phyloP scores from a whole-genome alignment of 2,329 filamentous ascomycete genomes.

The Chrysosporium queenslandicum region DNA sequence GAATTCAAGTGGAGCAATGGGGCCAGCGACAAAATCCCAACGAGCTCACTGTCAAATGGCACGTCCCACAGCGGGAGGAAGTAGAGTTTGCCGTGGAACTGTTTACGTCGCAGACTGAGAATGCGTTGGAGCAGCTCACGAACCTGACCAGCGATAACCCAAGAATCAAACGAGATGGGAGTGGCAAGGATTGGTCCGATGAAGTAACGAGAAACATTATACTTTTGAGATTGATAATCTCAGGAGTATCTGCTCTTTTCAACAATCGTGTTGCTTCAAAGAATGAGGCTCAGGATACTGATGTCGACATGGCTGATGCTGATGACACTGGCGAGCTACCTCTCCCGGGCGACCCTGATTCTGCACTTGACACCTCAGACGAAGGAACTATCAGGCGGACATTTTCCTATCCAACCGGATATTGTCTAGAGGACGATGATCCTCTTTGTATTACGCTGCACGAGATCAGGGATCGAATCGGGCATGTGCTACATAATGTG shows the following conservation, averaged over 20 bases:
- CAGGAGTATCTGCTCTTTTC: slow-evolving; percentile 81
- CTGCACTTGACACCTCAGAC: slow-evolving; percentile 48
- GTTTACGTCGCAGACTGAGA: slow-evolving; percentile 72
- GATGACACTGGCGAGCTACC: slow-evolving; percentile 24
- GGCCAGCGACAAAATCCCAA: slow-evolving; percentile 63
- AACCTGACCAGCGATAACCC: slow-evolving; percentile 72
- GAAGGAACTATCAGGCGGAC: slow-evolving; percentile 61
- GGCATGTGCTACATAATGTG: slow-evolving; percentile 68
- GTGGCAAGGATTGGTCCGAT: slow-evolving; percentile 98
- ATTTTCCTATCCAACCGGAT: slow-evolving; percentile 82
- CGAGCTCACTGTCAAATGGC: slow-evolving; percentile 80
- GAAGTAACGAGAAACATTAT: slow-evolving; percentile 86
- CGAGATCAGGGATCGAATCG: slow-evolving; percentile 66
- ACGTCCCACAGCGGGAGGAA: slow-evolving; percentile 69
- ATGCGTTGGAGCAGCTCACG: slow-evolving; percentile 63
- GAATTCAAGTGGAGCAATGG: slow-evolving; percentile 73
- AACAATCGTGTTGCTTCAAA: slow-evolving; percentile 63
- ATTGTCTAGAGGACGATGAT: slow-evolving; percentile 57
- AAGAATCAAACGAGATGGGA: slow-evolving; percentile 78
- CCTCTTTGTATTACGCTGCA: slow-evolving; percentile 67
- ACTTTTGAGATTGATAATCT: slow-evolving; percentile 76
- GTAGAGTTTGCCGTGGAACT: slow-evolving; percentile 81
- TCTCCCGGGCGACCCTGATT: slow-evolving; percentile 36
- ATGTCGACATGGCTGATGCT: slow-evolving; percentile 40
- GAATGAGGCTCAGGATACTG: slow-evolving; percentile 30